phyloP scores from a whole-genome alignment of 75 land plant genomes.

The Picea glauca region DNA sequence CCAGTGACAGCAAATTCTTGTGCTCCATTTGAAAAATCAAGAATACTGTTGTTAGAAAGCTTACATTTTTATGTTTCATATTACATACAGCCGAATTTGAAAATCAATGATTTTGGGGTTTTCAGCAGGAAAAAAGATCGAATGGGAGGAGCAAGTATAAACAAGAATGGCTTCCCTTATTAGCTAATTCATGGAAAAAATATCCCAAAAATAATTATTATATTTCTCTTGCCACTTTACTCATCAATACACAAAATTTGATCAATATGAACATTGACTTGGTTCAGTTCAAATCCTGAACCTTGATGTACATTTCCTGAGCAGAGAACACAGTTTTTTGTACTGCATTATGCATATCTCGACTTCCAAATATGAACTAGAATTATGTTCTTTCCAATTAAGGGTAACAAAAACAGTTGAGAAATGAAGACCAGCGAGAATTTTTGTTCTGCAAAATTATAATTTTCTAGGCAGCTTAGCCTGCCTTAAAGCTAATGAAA shows the following conservation, averaged over 20 bases:
- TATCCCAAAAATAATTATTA: background rate
- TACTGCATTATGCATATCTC: background rate
- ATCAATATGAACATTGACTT: background rate
- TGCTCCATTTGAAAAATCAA: too few species aligned
- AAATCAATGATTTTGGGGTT: too few species aligned
- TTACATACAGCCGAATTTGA: too few species aligned
- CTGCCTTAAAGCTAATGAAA: conserved; percentile 13
- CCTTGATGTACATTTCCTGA: background rate
- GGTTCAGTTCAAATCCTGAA: too few species aligned
- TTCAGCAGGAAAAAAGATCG: too few species aligned
- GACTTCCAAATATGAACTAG: background rate
- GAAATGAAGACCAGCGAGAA: background rate
- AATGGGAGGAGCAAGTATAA: too few species aligned
- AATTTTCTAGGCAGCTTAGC: background rate
- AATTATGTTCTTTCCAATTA: background rate
- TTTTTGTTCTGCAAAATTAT: background rate
- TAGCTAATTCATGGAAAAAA: background rate
- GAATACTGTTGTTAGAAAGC: too few species aligned
- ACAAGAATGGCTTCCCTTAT: too few species aligned
- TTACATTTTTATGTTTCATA: too few species aligned
- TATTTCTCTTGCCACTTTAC: background rate
- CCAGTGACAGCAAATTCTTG: too few species aligned
- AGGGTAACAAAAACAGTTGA: background rate
- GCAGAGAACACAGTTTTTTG: background rate
- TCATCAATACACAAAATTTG: background rate